phyloP scores from a whole-genome alignment of 2,329 filamentous ascomycete genomes.

The Ascomycota sp. region DNA sequence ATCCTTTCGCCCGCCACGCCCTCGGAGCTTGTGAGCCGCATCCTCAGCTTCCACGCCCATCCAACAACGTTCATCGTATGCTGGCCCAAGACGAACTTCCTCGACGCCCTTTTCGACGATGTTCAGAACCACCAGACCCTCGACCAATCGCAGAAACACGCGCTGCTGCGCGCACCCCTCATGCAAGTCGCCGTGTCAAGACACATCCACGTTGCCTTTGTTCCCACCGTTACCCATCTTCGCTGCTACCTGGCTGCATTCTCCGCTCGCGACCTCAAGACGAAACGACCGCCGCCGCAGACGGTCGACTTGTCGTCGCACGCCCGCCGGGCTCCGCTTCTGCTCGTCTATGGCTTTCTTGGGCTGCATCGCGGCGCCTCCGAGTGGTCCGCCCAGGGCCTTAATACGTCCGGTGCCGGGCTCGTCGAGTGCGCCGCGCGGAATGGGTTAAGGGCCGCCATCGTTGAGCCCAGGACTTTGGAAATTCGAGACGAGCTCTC shows the following conservation, averaged over 20 bases:
- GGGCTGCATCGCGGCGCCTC: slow-evolving; percentile 45
- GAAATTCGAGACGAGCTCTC: slow-evolving; percentile 11
- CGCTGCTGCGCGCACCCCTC: slow-evolving; percentile 42
- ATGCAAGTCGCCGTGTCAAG: slow-evolving; percentile 47
- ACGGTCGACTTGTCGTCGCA: slow-evolving; percentile 11
- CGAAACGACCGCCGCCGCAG: slow-evolving; percentile 18
- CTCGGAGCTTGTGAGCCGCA: slow-evolving; percentile 41
- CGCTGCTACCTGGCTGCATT: slow-evolving; percentile 53
- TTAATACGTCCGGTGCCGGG: slow-evolving; percentile 39
- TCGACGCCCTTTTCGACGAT: slow-evolving; percentile 33
- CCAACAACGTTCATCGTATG: slow-evolving; percentile 55
- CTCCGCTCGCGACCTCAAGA: slow-evolving; percentile 14
- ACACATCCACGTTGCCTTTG: slow-evolving; percentile 50
- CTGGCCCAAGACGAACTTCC: slow-evolving; percentile 41
- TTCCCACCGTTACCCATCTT: slow-evolving; percentile 55
- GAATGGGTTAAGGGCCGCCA: slow-evolving; percentile 19
- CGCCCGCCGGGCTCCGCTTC: slow-evolving; percentile 13
- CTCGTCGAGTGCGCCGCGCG: slow-evolving; percentile 39
- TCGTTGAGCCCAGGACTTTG: slow-evolving; percentile 23
- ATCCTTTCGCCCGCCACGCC: slow-evolving; percentile 32
- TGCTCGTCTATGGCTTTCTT: slow-evolving; percentile 46
- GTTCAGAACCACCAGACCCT: slow-evolving; percentile 10
- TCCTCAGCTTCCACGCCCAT: slow-evolving; percentile 33
- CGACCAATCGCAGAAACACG: slow-evolving; percentile 3
- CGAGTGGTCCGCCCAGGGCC: slow-evolving; percentile 57